phyloP scores from a whole-genome alignment of 179 eudicot species.

The Drosera spatulata region DNA sequence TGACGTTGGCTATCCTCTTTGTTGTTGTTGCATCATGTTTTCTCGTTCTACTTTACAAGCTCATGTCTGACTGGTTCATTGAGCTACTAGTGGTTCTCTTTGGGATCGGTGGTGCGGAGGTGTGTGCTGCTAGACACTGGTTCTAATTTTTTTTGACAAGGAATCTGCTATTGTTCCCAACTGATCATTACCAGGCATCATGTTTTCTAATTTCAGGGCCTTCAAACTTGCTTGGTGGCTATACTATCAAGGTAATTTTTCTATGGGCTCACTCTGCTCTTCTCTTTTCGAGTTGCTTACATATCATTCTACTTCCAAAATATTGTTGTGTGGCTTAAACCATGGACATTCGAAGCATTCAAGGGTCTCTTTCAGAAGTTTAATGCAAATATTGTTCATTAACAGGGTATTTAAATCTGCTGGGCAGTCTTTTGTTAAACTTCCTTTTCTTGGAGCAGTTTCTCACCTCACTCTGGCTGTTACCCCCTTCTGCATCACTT shows the following conservation, averaged over 20 bases:
- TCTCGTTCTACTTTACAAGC: slow-evolving; percentile 9
- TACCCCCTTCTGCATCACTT: slow-evolving; percentile 69
- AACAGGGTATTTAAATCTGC: slow-evolving; percentile 55
- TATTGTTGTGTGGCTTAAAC: neutral
- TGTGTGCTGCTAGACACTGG: neutral
- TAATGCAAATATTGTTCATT: neutral
- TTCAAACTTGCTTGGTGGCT: slow-evolving; percentile 71
- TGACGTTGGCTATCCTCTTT: slow-evolving; percentile 9
- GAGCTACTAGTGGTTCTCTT: slow-evolving; percentile 12
- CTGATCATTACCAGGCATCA: neutral
- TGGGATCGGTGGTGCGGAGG: slow-evolving; percentile 13
- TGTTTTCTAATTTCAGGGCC: slow-evolving; percentile 36
- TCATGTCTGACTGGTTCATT: slow-evolving; percentile 11
- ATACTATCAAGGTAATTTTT: slow-evolving; percentile 49
- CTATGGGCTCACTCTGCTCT: neutral
- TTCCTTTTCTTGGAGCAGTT: slow-evolving; percentile 65
- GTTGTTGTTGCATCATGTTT: slow-evolving; percentile 9
- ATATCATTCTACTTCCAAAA: neutral
- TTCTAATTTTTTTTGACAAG: too few species aligned
- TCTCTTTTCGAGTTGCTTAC: neutral
- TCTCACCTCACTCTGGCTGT: slow-evolving; percentile 72
- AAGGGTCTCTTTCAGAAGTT: neutral
- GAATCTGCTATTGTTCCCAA: neutral
- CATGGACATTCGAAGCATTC: neutral
- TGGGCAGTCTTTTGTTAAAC: slow-evolving; percentile 46